Conservation (phyloP, 768 basidiomycete genomes). For the Tricholoma hemisulphureum region DNA sequence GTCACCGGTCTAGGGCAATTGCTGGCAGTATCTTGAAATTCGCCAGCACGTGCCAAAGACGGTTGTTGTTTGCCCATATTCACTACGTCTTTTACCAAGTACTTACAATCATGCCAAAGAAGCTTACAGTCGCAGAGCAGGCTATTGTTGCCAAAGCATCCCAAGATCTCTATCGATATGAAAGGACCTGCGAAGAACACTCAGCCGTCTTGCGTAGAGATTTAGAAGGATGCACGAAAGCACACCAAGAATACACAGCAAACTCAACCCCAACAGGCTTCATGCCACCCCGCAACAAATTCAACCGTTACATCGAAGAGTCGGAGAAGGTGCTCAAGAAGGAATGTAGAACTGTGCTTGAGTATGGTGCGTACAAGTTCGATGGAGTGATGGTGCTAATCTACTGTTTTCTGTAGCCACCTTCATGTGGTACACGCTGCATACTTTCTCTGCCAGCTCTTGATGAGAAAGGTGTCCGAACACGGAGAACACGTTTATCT, state of each 20-base stretch:
- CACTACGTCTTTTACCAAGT: not conserved
- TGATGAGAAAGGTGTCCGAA: constrained; percentile 2
- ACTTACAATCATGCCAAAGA: not conserved
- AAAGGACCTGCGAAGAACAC: constrained; percentile 1
- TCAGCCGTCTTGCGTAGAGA: constrained; percentile 1
- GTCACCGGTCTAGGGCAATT: no score
- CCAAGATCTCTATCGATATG: constrained; percentile 1
- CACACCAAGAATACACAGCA: not conserved
- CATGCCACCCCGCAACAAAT: not conserved
- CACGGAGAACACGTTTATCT: constrained; percentile 1
- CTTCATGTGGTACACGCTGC: not conserved
- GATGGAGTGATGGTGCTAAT: not conserved
- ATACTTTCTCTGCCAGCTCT: not conserved
- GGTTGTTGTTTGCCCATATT: not conserved
- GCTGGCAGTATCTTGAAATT: not conserved
- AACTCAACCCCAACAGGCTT: not conserved
- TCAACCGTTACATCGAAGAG: not conserved
- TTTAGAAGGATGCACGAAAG: not conserved
- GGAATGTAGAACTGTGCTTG: not conserved
- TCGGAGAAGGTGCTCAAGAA: not conserved
- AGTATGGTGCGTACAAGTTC: not conserved
- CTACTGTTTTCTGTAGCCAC: not conserved
- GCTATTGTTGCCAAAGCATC: not conserved
- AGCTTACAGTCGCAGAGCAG: constrained; percentile 1
- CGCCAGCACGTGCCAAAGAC: not conserved